A percentile compares a stretch with the other conserved stretches of the same genome.
Evolutionary conservation across 2,329 filamentous ascomycete genomes (phyloP).

Genomic region (Cladosporium austrohemisphaericum): DNA sequence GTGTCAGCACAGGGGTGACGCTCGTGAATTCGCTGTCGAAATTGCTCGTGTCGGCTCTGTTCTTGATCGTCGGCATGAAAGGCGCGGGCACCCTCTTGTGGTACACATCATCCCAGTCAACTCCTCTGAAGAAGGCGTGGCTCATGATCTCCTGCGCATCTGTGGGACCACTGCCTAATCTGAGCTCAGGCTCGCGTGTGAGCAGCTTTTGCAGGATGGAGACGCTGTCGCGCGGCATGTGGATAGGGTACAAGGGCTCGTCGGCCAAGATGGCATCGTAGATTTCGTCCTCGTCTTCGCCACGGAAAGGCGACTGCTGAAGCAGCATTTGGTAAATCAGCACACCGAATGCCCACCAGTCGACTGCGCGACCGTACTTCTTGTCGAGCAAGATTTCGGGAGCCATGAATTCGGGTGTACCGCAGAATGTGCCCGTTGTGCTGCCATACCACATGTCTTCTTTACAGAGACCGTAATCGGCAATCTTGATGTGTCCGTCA

Average conservation of each 20-base stretch:
- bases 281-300: constrained; percentile 98
- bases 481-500: constrained; percentile 98
- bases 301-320: constrained; percentile 96
- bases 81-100: constrained; percentile 87
- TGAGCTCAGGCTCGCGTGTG: constrained; percentile 88
- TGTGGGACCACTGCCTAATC: constrained; percentile 88
- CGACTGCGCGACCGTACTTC: constrained; percentile 94
- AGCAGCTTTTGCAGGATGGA: constrained; percentile 97
- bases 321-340: constrained; percentile 99
- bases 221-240: constrained; percentile 97
- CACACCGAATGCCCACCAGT: constrained; percentile 99
- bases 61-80: constrained; percentile 86
- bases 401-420: constrained; percentile 99
- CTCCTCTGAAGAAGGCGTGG: constrained; percentile 95
- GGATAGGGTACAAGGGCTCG: constrained; percentile 94
- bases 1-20: constrained; percentile 93
- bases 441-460: constrained; percentile 99
- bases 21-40: constrained; percentile 99
- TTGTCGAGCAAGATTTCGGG: constrained; percentile 98
- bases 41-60: constrained; percentile 96
- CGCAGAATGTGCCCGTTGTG: constrained; percentile 96
- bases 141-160: constrained; percentile 99
- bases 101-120: constrained; percentile 99
- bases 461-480: constrained; percentile 97
- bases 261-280: constrained; percentile 98